A percentile compares a stretch with the other conserved stretches of the same genome.
Conservation (phyloP, 208 protist species). For the Wallacemonas rigidus region DNA sequence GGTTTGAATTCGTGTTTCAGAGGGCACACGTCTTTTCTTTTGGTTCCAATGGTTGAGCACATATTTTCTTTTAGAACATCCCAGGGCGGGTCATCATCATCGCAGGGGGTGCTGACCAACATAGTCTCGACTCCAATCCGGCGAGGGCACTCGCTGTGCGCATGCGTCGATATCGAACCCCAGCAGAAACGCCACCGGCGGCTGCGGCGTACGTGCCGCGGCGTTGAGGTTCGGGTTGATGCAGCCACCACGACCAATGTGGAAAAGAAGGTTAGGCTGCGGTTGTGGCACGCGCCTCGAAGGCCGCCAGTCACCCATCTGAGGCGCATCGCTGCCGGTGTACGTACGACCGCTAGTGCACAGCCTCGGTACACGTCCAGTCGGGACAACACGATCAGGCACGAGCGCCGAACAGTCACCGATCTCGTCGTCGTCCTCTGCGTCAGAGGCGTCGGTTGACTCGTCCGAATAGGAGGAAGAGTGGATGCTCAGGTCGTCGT, state of each 20-base stretch:
- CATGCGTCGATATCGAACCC: not conserved
- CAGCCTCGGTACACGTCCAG: not conserved
- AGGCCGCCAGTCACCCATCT: constrained; percentile 3
- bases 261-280: constrained; percentile 8
- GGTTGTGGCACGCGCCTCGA: not conserved
- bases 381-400: not conserved
- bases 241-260: constrained; percentile 12
- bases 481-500: constrained; percentile 8
- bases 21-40: too few relatives aligned
- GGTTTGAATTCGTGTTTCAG: too few relatives aligned
- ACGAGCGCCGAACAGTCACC: not conserved
- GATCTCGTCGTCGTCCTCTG: not conserved
- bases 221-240: not conserved
- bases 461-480: not conserved
- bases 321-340: not conserved
- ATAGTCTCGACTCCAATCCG: not conserved
- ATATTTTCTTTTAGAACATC: too few relatives aligned
- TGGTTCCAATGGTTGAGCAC: too few relatives aligned
- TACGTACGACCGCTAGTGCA: not conserved
- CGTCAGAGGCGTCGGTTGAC: not conserved
- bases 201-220: constrained; percentile 3
- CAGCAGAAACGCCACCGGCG: not conserved
- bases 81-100: not conserved
- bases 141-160: constrained; percentile 10
- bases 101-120: not conserved